phyloP scores from a whole-genome alignment of 345 rosid species.

The Noccaea caerulescens region DNA sequence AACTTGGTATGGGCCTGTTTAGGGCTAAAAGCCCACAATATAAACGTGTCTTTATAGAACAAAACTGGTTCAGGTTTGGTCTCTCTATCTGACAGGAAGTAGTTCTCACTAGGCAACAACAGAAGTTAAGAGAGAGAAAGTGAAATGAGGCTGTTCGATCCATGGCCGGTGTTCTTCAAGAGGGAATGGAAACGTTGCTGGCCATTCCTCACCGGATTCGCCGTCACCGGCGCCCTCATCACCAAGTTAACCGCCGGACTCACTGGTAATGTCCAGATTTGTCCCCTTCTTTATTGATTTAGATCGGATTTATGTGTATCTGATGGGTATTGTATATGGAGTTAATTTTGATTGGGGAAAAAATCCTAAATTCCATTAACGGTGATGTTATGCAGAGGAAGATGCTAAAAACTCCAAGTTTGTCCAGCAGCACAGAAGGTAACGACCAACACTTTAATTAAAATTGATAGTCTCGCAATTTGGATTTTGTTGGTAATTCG shows the following conservation, averaged over 20 bases:
- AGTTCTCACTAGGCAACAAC: constrained; percentile 18
- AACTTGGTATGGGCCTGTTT: neutral
- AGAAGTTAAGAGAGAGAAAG: constrained; percentile 6
- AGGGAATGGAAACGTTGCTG: constrained; percentile 78
- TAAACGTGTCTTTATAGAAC: neutral
- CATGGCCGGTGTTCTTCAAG: constrained; percentile 84
- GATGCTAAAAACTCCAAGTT: constrained; percentile 84
- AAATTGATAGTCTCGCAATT: neutral
- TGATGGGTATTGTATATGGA: neutral
- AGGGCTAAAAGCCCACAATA: constrained; percentile 22
- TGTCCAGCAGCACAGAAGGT: constrained; percentile 84
- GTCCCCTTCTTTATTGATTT: neutral
- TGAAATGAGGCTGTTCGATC: constrained; percentile 62
- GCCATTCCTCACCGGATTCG: constrained; percentile 87
- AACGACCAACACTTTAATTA: neutral
- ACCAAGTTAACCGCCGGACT: constrained; percentile 71
- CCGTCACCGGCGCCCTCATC: constrained; percentile 68
- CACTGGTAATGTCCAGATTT: constrained; percentile 52
- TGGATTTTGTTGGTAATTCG: neutral
- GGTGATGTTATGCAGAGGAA: constrained; percentile 61
- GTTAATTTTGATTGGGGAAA: neutral
- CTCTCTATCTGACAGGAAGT: neutral
- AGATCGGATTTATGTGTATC: constrained; percentile 8
- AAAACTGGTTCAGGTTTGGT: neutral
- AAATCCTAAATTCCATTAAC: neutral